Base-by-base conservation (phyloP, 2,329 filamentous ascomycete genomes). In the Bretziella fagacearum region DNA sequence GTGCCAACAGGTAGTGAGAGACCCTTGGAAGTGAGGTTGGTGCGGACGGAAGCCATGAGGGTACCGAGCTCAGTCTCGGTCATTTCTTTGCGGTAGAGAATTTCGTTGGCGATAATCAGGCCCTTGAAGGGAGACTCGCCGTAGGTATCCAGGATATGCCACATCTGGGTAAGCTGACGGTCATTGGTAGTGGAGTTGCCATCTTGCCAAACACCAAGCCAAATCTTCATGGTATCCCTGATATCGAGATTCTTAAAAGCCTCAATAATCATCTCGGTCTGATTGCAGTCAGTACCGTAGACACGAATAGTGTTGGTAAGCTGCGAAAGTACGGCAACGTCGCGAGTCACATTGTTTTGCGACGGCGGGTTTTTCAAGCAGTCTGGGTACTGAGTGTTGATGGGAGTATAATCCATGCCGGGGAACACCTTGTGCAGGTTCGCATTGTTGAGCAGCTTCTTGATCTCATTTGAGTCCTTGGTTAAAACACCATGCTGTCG, bases 221-320 rank as follows among this genome's bases (percentile, higher is more conserved):
- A 96, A 52, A 96, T 69, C 61, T 93, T 93, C 66, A 93, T 77
- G 1, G 67, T 67, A 48, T 74, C 69, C 47, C 81, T 71, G 55
- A 95, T 65, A 45, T 80, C 69, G 10, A 96, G 70, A 44, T 71
- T 71, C 49, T 83, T 69, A 55, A 96, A 80, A 17, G 87, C 79
- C 56, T 91, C 79, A 6, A 96, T 67, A 1, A 93, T 75, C 82
- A 96, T 91, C 61, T 94, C 75, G 0, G 89, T 96, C 63, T 96
- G 89, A 62, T 95, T 95, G 70, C 89, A 96, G 64, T 96, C 89
- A 10, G 85, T 96, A 43, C 89, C 89, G 60, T 96, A 96, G 1
- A 95, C 69, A 6, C 89, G 80, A 41, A 96, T 74, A 2, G 78
- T 79, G 59, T 93, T 87, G 51, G 86, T 94, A 36, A 96, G 69